phyloP scores from a whole-genome alignment of 2,329 filamentous ascomycete genomes.

The Botrytis porri region DNA sequence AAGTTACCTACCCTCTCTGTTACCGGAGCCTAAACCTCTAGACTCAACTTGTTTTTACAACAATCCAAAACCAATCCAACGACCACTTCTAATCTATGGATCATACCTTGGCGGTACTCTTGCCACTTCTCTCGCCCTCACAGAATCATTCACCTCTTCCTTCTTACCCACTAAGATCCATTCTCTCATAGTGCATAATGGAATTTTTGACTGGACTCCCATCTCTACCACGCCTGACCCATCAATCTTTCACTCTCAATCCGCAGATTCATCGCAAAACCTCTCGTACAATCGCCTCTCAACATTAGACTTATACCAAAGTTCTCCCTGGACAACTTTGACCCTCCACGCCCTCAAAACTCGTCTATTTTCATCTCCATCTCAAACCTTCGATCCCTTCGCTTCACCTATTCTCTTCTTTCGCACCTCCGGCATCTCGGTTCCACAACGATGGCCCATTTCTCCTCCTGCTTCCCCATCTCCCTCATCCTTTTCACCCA shows the following conservation, averaged over 20 bases:
- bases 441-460: conserved; percentile 29
- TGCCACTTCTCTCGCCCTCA: conserved; percentile 55
- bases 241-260: background rate
- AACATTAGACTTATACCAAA: background rate
- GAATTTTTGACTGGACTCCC: conserved; percentile 63
- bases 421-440: conserved; percentile 45
- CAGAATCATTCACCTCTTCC: conserved; percentile 48
- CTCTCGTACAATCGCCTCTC: background rate
- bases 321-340: conserved; percentile 23
- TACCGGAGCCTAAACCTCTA: background rate
- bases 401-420: conserved; percentile 59
- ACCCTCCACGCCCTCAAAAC: conserved; percentile 39
- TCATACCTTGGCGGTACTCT: conserved; percentile 57
- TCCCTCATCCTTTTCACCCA: background rate
- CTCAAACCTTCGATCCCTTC: conserved; percentile 57
- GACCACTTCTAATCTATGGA: conserved; percentile 47
- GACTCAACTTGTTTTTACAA: background rate
- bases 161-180: conserved; percentile 34
- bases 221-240: conserved; percentile 50
- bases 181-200: conserved; percentile 56
- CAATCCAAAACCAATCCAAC: conserved; percentile 34
- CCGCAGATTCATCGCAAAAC: background rate
- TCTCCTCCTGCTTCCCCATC: conserved; percentile 6
- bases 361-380: conserved; percentile 49
- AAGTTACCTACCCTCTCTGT: conserved; percentile 24